phyloP scores from a whole-genome alignment of 2,329 filamentous ascomycete genomes.

The Cyclaneusma minus region DNA sequence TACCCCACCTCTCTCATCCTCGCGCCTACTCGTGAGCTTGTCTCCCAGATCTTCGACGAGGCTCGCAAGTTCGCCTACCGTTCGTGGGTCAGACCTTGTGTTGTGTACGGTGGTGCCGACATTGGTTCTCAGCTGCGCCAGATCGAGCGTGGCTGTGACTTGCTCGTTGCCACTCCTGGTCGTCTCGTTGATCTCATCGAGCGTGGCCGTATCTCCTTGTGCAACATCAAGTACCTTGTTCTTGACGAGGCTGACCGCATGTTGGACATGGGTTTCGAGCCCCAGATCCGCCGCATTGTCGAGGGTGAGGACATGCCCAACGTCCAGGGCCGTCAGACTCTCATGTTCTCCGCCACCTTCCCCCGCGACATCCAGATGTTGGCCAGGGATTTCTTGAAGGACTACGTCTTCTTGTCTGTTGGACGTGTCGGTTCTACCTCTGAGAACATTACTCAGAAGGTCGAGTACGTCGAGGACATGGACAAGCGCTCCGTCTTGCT shows the following conservation, averaged over 20 bases:
- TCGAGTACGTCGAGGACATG: constrained; percentile 90
- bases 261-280: constrained; percentile 99
- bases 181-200: constrained; percentile 96
- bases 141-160: constrained; percentile 94
- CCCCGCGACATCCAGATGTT: constrained; percentile 99
- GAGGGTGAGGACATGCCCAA: constrained; percentile 95
- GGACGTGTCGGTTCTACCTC: constrained; percentile 97
- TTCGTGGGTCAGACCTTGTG: constrained; percentile 95
- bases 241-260: constrained; percentile 99
- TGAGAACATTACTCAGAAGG: constrained; percentile 99
- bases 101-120: constrained; percentile 97
- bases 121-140: constrained; percentile 96
- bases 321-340: constrained; percentile 75
- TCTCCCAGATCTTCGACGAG: constrained; percentile 97
- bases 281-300: constrained; percentile 96
- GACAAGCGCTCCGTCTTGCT: constrained; percentile 97
- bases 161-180: constrained; percentile 91
- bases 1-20: constrained; percentile 93
- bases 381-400: constrained; percentile 94
- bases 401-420: constrained; percentile 97
- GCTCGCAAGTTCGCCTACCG: constrained; percentile 96
- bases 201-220: constrained; percentile 91
- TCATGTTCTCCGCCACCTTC: constrained; percentile 99
- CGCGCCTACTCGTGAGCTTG: constrained; percentile 92
- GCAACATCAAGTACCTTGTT: constrained; percentile 98